Evolutionary conservation across 495 filamentous ascomycete genomes (phyloP).

Genomic region (Hypoxylon lenormandii): DNA sequence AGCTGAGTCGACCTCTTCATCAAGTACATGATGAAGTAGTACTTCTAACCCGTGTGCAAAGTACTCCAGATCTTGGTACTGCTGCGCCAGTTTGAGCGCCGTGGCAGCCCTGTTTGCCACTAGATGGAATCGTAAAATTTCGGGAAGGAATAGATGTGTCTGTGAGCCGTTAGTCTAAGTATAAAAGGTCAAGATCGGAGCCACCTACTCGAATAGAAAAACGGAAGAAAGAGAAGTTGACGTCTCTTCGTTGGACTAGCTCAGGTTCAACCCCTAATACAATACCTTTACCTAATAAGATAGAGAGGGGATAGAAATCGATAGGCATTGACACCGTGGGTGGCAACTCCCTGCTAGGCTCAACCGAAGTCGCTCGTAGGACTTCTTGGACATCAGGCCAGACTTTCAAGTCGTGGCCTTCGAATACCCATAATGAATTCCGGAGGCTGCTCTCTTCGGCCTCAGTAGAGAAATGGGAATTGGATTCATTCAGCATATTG

Average conservation of each 20-base stretch:
- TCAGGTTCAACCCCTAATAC: conserved; percentile 92
- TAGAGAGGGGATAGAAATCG: conserved; percentile 95
- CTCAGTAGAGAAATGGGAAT: conserved; percentile 42
- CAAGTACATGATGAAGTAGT: conserved; percentile 89
- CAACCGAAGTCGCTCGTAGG: conserved; percentile 72
- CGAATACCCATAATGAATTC: conserved; percentile 95
- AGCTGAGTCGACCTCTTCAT: conserved; percentile 89
- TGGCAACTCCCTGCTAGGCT: conserved; percentile 69
- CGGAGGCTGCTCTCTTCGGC: conserved; percentile 68
- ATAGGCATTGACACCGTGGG: conserved; percentile 71
- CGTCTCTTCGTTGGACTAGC: conserved; percentile 87
- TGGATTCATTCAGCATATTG: conserved; percentile 43
- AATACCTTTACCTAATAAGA: conserved; percentile 84
- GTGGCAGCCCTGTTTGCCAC: conserved; percentile 75
- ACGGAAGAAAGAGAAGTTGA: conserved; percentile 86
- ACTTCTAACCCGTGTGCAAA: conserved; percentile 94
- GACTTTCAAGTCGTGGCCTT: conserved; percentile 81
- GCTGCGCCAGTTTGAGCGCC: conserved; percentile 79
- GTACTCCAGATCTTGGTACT: conserved; percentile 86
- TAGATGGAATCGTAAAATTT: conserved; percentile 81
- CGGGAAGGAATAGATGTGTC: conserved; percentile 91
- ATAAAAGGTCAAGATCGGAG: not conserved
- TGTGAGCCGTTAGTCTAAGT: conserved; percentile 53
- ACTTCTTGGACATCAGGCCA: conserved; percentile 95
- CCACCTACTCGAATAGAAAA: conserved; percentile 79